These are phyloP conservation scores for Exophiala phaeomuriformis DNA, from an alignment of 2,329 filamentous ascomycete species.

Conservation along the genomic window DNA sequence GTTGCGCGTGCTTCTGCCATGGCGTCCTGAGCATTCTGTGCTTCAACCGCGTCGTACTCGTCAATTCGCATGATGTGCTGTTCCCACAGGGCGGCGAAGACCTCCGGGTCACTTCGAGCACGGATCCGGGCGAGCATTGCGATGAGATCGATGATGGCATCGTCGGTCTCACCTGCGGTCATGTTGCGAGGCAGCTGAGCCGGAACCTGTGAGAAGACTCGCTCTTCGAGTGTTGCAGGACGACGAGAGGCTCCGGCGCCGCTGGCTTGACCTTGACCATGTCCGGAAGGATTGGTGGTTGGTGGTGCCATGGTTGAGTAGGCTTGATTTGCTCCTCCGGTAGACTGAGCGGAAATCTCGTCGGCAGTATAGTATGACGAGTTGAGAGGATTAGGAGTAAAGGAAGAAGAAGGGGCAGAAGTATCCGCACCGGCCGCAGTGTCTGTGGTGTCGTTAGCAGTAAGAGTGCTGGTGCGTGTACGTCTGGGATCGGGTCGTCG, in stretches of 20 bases:
- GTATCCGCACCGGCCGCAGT: too few species aligned
- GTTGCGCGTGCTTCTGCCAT: too few species aligned
- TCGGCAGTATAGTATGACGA: too few species aligned
- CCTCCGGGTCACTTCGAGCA: slow-evolving; percentile 6
- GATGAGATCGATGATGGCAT: slow-evolving; percentile 16
- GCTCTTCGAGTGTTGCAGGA: not conserved
- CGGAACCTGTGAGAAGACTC: not conserved
- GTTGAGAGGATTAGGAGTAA: too few species aligned
- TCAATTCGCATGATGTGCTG: slow-evolving; percentile 14
- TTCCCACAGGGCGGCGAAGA: slow-evolving; percentile 14
- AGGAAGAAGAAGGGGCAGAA: too few species aligned
- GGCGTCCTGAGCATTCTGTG: not conserved
- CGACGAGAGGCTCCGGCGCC: not conserved
- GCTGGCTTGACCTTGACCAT: not conserved
- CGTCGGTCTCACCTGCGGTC: slow-evolving; percentile 9
- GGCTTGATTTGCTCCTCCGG: not conserved
- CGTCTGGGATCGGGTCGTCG: slow-evolving; percentile 3
- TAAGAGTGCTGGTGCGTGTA: too few species aligned
- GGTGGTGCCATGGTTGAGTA: not conserved
- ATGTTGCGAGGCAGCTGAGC: not conserved
- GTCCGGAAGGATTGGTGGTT: not conserved
- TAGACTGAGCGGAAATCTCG: too few species aligned
- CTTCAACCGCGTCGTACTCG: slow-evolving; percentile 8
- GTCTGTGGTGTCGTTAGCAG: not conserved
- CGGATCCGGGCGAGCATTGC: slow-evolving; percentile 8